Base-by-base conservation (phyloP, 75 land plant genomes). In the Selaginella moellendorffii region DNA sequence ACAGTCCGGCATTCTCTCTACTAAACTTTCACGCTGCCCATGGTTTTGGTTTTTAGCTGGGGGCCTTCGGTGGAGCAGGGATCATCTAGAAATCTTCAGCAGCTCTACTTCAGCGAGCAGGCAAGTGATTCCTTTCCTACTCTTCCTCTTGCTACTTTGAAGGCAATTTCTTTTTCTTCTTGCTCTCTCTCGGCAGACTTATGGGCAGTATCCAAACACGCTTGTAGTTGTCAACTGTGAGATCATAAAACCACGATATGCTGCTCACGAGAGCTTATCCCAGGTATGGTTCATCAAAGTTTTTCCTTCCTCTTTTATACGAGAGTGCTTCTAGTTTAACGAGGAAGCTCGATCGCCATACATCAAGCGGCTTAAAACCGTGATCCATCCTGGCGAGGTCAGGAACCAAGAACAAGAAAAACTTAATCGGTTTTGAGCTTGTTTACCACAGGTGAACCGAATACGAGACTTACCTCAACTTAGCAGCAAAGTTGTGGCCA, bases 321-420 rank as follows among this genome's bases (percentile, higher is more conserved):
- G 46, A 5, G 14, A 5, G 14, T 14, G 14, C 46, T 63, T 2
- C 26, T 72, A 93, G 98, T 95, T 95, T 72, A 86, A 95, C 74
- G 99, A 95, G 68, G 99, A 84, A 62, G 83, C 86, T 28, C 80
- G 83, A 1, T 95, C 99, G 60, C 99, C 99, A 0, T 86, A 83
- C 82, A 83, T 95, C 24, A 95, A 89, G 72, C 89, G 86, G 71
- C 81, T 70, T 73, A 95, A 95, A 54, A 89, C 96, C 10, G 83
- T 95, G 30, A 85, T 95, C 53, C 99, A 95, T 81, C 99, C 99
- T 63, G 99, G 99, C 53, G 99, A 95, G 96, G 99, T 89, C 54
- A 22, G 17, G 24, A 64, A 1, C 30, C 27, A n/a, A 53, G 26
- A 24, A 25, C 27, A 26, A 18, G 27, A 1, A 19, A 69, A 27